Evolutionary conservation across 176 grass and related monocot genomes (phyloP), one percentile per base, ranked within the genome.

Genomic region (Ampelocalamus luodianensis): DNA sequence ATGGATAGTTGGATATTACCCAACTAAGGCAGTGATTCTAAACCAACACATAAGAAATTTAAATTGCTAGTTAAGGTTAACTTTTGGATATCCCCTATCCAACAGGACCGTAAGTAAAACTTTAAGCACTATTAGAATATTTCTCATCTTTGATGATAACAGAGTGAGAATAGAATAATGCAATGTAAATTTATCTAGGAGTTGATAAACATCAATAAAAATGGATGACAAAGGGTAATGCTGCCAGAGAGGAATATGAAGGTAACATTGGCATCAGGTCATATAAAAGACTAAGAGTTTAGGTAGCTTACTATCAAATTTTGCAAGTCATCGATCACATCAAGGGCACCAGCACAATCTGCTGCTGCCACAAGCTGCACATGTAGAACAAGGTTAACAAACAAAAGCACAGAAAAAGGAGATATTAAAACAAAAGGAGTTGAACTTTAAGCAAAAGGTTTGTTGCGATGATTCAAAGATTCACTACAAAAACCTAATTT

Each of bases 271-370:
- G 32, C 38, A 23, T 73, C 59, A 61, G 40, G 42, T 59, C n/a
- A 24, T 73, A 67, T 59, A 43, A 74, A 63, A 53, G 71, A 58
- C 3, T 79, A 65, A 83, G 18, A 84, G 22, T 55, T 38, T 16
- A 8, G 27, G 65, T 54, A 85, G 87, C 89, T 89, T 96, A 99
- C 96, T 66, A 99, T 64, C 83, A 99, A 92, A 85, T 96, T 92
- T 72, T 92, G 90, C 91, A 99, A 76, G 81, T 99, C 92, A 77
- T 99, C 97, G 3, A 91, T 99, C 49, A 99, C 88, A 84, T 99
- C 92, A 80, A 99, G 92, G 40, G 93, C 93, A 68, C 93, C 97
- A 79, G 94, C 97, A 85, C 97, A 99, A 82, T 99, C 97, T 79
- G 97, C 91, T 77, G 93, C 91, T 81, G 89, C 86, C 68, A 99